These are phyloP conservation scores for Tricholoma matsutake DNA, from an alignment of 768 basidiomycete species.

Conservation along the genomic window DNA sequence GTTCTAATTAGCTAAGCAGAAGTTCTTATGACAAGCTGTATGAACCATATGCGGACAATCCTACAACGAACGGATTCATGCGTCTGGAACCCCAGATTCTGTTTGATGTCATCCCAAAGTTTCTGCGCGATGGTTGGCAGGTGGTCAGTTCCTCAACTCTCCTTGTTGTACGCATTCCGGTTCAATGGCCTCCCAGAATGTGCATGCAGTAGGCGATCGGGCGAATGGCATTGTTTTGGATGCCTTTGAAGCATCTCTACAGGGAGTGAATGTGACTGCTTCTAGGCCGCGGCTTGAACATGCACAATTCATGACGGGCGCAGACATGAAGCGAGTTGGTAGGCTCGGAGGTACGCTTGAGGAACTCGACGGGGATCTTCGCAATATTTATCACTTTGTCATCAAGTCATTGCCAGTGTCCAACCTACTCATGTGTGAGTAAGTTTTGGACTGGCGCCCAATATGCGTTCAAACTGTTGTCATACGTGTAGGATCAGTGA, in stretches of 20 bases:
- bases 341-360: constrained; percentile 65
- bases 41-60: constrained; percentile 81
- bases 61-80: constrained; percentile 75
- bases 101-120: constrained; percentile 59
- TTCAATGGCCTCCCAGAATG: constrained; percentile 51
- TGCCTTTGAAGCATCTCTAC: constrained; percentile 70
- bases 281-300: constrained; percentile 84
- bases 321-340: constrained; percentile 75
- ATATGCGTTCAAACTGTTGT: background rate
- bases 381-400: background rate
- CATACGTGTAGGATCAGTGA: constrained; percentile 60
- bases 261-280: constrained; percentile 57
- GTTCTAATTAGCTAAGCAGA: constrained; percentile 3
- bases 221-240: constrained; percentile 84
- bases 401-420: constrained; percentile 80
- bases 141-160: constrained; percentile 52
- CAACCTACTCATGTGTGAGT: constrained; percentile 88
- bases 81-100: constrained; percentile 62
- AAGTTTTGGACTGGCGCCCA: background rate
- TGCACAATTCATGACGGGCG: constrained; percentile 79
- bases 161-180: background rate
- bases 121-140: constrained; percentile 85
- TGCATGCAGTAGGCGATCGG: constrained; percentile 85
- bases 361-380: background rate
- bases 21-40: constrained; percentile 47